Evolutionary conservation across 495 filamentous ascomycete genomes (phyloP), one percentile per base, ranked within the genome.

Genomic region (Podospora pseudoanserina): DNA sequence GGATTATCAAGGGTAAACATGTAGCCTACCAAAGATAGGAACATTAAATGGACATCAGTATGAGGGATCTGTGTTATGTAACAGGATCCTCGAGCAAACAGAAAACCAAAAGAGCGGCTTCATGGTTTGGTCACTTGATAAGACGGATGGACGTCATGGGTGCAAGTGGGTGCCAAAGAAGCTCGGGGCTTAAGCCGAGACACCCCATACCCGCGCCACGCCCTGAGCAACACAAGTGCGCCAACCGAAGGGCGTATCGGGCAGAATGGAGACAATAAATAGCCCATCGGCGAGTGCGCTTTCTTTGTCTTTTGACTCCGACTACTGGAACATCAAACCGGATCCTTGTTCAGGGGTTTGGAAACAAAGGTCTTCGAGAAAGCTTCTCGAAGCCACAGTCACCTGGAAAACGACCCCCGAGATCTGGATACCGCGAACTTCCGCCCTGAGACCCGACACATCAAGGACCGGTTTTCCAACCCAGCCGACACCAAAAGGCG

Each of bases 91-190:
- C 18, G 19, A 32, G 32, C 5, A 30, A 20, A 7, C 18, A 58
- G n/a, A 4, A 26, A 65, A 69, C 39, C 13, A 44, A 16, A 65
- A 65, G 61, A 53, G 4, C 39, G 23, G 54, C 2, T n/a, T 53
- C 27, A 54, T 7, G 55, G 55, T 58, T 30, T 63, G 69, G 63
- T 70, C 69, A 70, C 65, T 70, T 70, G 69, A 70, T 65, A 16
- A 49, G 26, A 28, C 27, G 55, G 26, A 28, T 27, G 55, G 58
- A 55, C 67, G 63, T 69, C 64, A 69, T 65, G 44, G 54, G 26
- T 56, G 19, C 60, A 32, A 65, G 39, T 28, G 26, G 20, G 18
- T 18, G 15, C 23, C 0, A 20, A 19, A 19, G n/a, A 58, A 49
- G 27, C 16, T 28, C 5, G 34, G 18, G 32, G 19, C 56, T 70